A percentile compares a stretch with the other conserved stretches of the same genome.
These are phyloP conservation scores for Aspergillus sp. DNA, from an alignment of 2,329 filamentous ascomycete genomes.

Conservation along the genomic window DNA sequence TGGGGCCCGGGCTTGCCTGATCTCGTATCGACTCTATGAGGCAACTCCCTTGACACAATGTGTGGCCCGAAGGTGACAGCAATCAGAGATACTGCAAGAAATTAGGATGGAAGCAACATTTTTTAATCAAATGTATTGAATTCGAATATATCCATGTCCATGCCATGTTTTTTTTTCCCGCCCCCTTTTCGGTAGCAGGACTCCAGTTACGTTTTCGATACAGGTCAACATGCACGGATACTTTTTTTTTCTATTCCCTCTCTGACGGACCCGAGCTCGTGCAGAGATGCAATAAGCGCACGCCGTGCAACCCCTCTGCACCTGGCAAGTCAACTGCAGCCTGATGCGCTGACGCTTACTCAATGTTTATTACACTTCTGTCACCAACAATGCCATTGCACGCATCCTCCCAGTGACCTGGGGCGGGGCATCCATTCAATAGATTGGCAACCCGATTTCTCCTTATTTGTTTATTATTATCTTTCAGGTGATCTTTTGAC, in stretches of 20 bases:
- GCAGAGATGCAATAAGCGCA: constrained; percentile 11
- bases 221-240: constrained; percentile 1
- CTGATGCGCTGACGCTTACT: constrained; percentile 8
- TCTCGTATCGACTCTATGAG: background rate
- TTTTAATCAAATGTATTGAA: too few species aligned
- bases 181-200: background rate
- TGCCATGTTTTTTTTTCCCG: background rate
- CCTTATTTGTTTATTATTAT: too few species aligned
- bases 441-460: background rate
- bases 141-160: background rate
- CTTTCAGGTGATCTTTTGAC: constrained; percentile 1
- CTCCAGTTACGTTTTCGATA: background rate
- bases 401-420: background rate
- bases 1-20: background rate
- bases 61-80: background rate
- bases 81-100: too few species aligned
- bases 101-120: too few species aligned
- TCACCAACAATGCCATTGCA: constrained; percentile 6
- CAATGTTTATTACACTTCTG: background rate
- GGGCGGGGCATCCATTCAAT: background rate
- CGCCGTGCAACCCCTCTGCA: constrained; percentile 17
- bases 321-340: constrained; percentile 8
- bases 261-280: constrained; percentile 10
- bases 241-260: background rate
- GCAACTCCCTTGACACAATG: background rate